Conservation (phyloP, 2,329 filamentous ascomycete genomes). For the Pyrenochaeta sp. region DNA sequence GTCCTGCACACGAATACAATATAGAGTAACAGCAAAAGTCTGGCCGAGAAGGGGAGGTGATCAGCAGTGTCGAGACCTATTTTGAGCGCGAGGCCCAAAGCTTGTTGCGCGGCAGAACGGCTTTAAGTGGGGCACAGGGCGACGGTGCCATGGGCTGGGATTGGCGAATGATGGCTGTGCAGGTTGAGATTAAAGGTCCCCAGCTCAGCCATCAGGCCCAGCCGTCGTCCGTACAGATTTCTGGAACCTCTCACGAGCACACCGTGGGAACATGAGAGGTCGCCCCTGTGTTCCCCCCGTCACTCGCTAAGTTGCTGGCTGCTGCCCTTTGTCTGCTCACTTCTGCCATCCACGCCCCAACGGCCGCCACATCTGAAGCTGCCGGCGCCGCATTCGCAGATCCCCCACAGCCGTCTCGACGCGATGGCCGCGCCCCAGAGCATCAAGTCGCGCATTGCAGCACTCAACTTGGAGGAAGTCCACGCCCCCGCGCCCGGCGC, state of each 20-base stretch:
- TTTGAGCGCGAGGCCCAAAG: conserved; percentile 10
- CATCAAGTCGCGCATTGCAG: conserved; percentile 57
- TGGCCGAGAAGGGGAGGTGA: not conserved
- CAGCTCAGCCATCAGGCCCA: too few relatives aligned
- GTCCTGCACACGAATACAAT: not conserved
- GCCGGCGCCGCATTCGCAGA: conserved; percentile 8
- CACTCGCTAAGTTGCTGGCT: conserved; percentile 1
- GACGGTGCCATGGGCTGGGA: too few relatives aligned
- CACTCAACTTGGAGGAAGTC: conserved; percentile 57
- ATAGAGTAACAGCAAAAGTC: not conserved
- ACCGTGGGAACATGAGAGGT: conserved; percentile 11
- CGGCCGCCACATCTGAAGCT: too few relatives aligned
- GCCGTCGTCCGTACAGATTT: too few relatives aligned
- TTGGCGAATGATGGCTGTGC: conserved; percentile 20
- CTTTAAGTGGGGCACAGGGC: conserved; percentile 20
- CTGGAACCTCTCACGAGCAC: not conserved
- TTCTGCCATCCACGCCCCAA: conserved; percentile 13
- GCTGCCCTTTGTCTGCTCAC: conserved; percentile 8
- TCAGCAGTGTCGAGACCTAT: conserved; percentile 4
- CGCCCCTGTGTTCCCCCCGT: conserved; percentile 1
- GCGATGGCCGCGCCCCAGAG: conserved; percentile 44
- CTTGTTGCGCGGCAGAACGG: conserved; percentile 25
- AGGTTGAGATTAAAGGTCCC: conserved; percentile 18
- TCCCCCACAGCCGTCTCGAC: conserved; percentile 15
- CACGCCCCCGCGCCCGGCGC: conserved; percentile 45